Conservation (phyloP, 805 yeast species). For the Yamadazyma tumulicola region DNA sequence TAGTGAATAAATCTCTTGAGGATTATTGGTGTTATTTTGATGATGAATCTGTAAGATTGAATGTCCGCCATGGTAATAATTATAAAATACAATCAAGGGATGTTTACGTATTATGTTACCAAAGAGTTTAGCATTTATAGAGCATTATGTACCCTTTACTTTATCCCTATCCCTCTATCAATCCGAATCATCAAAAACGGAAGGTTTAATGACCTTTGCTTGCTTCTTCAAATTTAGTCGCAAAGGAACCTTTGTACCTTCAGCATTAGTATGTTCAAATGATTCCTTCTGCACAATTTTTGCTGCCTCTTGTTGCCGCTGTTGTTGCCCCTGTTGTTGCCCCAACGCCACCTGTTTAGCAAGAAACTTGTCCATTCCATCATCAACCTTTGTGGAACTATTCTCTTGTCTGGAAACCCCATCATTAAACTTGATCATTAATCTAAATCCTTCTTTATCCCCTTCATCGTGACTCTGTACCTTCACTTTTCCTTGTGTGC, state of each 20-base stretch:
- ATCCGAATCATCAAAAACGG: constrained; percentile 6
- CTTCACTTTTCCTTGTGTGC: constrained; percentile 50
- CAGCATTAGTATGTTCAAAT: not conserved
- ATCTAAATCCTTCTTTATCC: constrained; percentile 25
- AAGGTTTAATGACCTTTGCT: constrained; percentile 1
- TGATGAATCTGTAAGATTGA: constrained; percentile 55
- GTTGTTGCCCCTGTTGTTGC: not conserved
- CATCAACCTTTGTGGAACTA: constrained; percentile 1
- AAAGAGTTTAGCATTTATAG: constrained; percentile 25
- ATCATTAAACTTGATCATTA: constrained; percentile 31
- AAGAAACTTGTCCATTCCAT: constrained; percentile 20
- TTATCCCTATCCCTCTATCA: not conserved
- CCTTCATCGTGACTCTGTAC: constrained; percentile 40
- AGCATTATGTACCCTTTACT: not conserved
- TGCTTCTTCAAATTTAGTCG: constrained; percentile 3
- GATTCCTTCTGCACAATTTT: not conserved
- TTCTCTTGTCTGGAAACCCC: constrained; percentile 2
- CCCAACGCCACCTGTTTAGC: constrained; percentile 53
- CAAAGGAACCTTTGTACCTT: too few species aligned
- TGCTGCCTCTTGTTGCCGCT: not conserved
- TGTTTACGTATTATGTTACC: constrained; percentile 70
- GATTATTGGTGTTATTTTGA: constrained; percentile 74
- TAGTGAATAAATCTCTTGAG: constrained; percentile 46
- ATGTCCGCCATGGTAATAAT: constrained; percentile 46
- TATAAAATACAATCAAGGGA: constrained; percentile 47